Evolutionary conservation across 2,329 filamentous ascomycete species (phyloP), one percentile per base, ranked within the genome.

Genomic region (Cladophialophora immunda): DNA sequence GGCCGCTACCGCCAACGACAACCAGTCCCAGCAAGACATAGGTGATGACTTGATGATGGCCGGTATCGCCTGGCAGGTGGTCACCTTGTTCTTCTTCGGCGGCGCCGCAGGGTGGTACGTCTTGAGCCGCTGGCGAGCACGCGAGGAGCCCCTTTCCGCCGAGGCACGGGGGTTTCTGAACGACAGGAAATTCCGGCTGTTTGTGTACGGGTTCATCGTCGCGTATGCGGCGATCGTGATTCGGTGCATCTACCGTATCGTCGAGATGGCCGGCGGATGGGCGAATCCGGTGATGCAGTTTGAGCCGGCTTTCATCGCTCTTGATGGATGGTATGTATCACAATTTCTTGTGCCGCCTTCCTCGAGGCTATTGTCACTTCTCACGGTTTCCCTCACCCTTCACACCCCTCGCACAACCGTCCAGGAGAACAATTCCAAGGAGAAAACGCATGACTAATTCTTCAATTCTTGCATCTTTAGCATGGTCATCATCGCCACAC

Each of bases 1-100:
- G 1, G 85, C 87, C 0, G 81, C 82, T 0, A 84, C 84, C 0
- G 74, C 75, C 5, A 75, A 76, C 0, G 76, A 81, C 17, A 67
- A 71, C 3, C 68, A 80, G 22, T 73, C 76, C 1, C 74, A 82
- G 17, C 76, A 80, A 8, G 76, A 84, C 52, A 73, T 80, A 1
- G 86, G 86, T 6, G 83, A 85, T 60, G 75, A 86, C 69, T 81
- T 88, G 64, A 87, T 88, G 77, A 83, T 88, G 58, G 82, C 85
- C 0, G 86, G 86, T 71, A 82, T 89, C 50, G 80, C 82, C 4
- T 82, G 84, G 65, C 86, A 89, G 74, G 85, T 89, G 25, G 80
- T 81, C 9, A 83, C 84, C 0, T 78, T 83, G 72, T 67, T 73
- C 1, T 74, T 81, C n/a, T 82, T 69, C 58, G 71, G 41, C 29